Evolutionary conservation across 345 rosid species (phyloP), one percentile per base, ranked within the genome.

Genomic region (Eucalyptus sp.): DNA sequence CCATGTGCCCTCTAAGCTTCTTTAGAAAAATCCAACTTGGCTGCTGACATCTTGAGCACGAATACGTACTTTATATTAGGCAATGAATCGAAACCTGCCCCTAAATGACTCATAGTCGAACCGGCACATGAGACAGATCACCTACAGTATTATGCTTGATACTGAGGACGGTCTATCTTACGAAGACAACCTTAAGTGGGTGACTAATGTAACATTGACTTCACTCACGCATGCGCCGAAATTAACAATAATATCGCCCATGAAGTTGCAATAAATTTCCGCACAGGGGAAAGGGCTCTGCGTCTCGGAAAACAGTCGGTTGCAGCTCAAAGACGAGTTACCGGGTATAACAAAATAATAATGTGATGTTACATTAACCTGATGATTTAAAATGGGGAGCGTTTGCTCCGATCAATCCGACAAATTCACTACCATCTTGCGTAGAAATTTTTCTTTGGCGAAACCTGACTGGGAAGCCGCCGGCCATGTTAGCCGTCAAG

Each of bases 401-500:
- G 2, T 41, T 37, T 76, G 83, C 81, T 37, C 81, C 81, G 25
- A 71, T 37, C 27, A 20, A 20, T 76, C 29, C 48, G 48, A 37
- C 29, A 4, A 44, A 20, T 87, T 43, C 50, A 10, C n/a, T 64
- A 46, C 41, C 41, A 15, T 62, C 13, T 13, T 33, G 66, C 5
- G 58, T 31, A 46, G 71, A 37, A 66, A 29, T 50, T 24, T 86
- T 50, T 31, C 76, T 89, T 92, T 91, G 88, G 62, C 81, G 41
- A 88, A 92, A 86, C 83, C 84, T 25, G 44, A 92, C 94, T 10
- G 60, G 89, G 12, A 93, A 84, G 16, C 95, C 95, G 24, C 93
- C 93, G 48, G 92, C 95, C 94, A 93, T 93, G 91, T 93, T 93
- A 16, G 94, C 94, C 52, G 95, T 93, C 91, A 93, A 87, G 86